Evolutionary conservation across 768 basidiomycete species (phyloP).

Genomic region (Imleria badia): DNA sequence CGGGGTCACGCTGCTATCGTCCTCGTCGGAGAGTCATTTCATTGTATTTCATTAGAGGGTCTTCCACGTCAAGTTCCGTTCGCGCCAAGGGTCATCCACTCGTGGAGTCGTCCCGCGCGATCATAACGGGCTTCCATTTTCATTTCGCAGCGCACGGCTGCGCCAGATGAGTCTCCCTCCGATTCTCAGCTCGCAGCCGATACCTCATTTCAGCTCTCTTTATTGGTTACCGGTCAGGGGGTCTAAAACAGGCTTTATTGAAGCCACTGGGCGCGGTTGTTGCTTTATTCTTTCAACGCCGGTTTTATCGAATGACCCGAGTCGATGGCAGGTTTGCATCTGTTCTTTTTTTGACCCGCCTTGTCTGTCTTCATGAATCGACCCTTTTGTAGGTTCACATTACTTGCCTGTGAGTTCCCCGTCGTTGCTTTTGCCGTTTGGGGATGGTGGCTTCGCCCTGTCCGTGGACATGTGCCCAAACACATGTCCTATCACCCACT

Average conservation of each 20-base stretch:
- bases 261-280: not conserved
- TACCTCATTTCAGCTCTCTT: conserved; percentile 5
- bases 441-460: conserved; percentile 12
- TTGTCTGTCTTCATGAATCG: not conserved
- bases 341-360: not conserved
- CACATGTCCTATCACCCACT: conserved; percentile 19
- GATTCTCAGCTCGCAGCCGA: conserved; percentile 18
- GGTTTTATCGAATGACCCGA: not conserved
- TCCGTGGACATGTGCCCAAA: conserved; percentile 15
- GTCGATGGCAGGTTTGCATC: not conserved
- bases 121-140: conserved; percentile 22
- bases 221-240: conserved; percentile 2
- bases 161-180: conserved; percentile 1
- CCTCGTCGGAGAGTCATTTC: not conserved
- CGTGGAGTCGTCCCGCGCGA: conserved; percentile 4
- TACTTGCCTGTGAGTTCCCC: conserved; percentile 19
- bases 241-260: conserved; percentile 7
- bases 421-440: conserved; percentile 19
- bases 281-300: not conserved
- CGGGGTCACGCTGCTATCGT: not conserved
- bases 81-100: conserved; percentile 9
- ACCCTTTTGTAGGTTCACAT: conserved; percentile 8
- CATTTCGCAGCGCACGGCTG: conserved; percentile 11
- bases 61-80: conserved; percentile 19
- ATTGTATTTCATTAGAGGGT: conserved; percentile 1